Evolutionary conservation across 345 rosid species (phyloP), one percentile per base, ranked within the genome.

Genomic region (Noccaea bulbosa): DNA sequence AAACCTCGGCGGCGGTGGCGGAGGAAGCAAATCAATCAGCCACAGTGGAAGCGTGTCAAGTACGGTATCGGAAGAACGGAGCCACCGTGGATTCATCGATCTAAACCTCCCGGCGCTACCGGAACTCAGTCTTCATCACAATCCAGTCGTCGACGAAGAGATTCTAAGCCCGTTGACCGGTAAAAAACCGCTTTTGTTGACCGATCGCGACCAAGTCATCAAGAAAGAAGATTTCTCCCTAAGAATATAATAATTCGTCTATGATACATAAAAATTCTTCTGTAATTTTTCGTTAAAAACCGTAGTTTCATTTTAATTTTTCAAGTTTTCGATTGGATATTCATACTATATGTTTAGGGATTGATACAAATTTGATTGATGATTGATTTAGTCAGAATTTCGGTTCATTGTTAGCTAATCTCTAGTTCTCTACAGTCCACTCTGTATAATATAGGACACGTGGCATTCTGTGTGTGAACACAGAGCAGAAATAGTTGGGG

Each of bases 31-130:
- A 10, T 75, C 78, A 10, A 12, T 17, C 16, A 73, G 81, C 57
- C 74, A 47, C 11, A 82, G 84, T 56, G 83, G 69, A 45, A 82
- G 85, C 69, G 83, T 76, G 39, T 80, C 73, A 5, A 77, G 80
- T 8, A 77, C 86, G 51, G 75, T 79, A 15, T 85, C 86, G 5
- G 85, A 80, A 59, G 83, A 81, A 70, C 78, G 78, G 27, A 81
- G 81, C 70, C 85, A 83, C 46, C 87, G 88, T 15, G 92, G 71
- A 22, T 84, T 93, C 48, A 78, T 81, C 41, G 98, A 93, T 82
- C 78, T 93, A 30, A 93, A 93, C 81, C 27, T 91, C 52, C 97
- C 98, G 1, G 92, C 98, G 15, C 50, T 81, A 73, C 93, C 92
- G 1, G 97, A 93, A 12, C 80, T 79, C 30, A 58, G 79, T n/a